Evolutionary conservation across 345 rosid species (phyloP).

Genomic region (Barbarea vulgaris): DNA sequence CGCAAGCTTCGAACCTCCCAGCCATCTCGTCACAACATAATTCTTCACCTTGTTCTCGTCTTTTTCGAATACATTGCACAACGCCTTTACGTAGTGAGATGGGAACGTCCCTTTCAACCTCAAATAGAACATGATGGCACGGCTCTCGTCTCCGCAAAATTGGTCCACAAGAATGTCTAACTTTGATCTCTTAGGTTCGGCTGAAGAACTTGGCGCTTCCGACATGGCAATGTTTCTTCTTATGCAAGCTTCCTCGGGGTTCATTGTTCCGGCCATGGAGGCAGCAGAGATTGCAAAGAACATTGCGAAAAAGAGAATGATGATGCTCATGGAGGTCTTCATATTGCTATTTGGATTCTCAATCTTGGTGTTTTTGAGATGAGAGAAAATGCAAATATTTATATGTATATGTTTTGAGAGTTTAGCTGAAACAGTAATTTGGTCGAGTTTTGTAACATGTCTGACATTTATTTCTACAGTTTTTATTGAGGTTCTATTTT

Average conservation of each 20-base stretch:
- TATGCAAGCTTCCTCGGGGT: slow-evolving; percentile 24
- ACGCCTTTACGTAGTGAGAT: slow-evolving; percentile 1
- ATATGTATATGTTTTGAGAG: background rate
- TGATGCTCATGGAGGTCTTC: slow-evolving; percentile 20
- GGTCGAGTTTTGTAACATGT: background rate
- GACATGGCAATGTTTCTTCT: slow-evolving; percentile 12
- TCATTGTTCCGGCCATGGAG: slow-evolving; percentile 9
- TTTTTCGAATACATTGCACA: slow-evolving; percentile 32
- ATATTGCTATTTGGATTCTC: background rate
- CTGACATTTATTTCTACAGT: background rate
- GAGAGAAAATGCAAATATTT: background rate
- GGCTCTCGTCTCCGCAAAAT: background rate
- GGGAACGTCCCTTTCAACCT: slow-evolving; percentile 8
- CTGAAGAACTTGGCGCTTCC: slow-evolving; percentile 6
- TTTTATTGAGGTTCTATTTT: background rate
- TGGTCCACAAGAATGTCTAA: background rate
- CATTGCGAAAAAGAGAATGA: background rate
- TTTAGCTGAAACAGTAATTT: background rate
- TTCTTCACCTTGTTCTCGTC: slow-evolving; percentile 19
- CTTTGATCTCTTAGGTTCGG: background rate
- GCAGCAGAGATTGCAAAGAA: slow-evolving; percentile 10
- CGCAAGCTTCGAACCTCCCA: background rate
- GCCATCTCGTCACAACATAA: slow-evolving; percentile 18
- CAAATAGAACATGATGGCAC: slow-evolving; percentile 11
- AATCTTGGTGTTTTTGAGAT: slow-evolving; percentile 1